These are phyloP conservation scores for Aspergillus spinulosporus DNA, from an alignment of 2,329 filamentous ascomycete species.

Conservation along the genomic window DNA sequence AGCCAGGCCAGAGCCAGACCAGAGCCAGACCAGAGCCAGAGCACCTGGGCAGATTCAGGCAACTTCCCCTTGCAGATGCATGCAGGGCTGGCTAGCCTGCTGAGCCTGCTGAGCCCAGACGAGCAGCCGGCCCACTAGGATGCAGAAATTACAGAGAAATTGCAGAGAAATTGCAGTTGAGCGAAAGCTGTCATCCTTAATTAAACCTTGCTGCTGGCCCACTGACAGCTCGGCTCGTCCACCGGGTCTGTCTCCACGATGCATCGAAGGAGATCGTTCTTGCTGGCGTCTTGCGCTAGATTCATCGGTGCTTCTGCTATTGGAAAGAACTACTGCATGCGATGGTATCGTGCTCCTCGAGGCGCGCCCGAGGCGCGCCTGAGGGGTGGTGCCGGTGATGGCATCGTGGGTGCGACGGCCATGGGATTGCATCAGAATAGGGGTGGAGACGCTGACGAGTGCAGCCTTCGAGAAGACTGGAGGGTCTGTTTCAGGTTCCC, in stretches of 20 bases:
- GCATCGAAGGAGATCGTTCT: no score
- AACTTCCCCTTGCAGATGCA: constrained; percentile 23
- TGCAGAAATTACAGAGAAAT: constrained; percentile 18
- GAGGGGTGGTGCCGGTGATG: no score
- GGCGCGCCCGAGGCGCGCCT: no score
- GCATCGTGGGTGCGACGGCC: no score
- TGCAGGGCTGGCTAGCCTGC: not conserved
- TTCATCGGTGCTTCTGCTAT: no score
- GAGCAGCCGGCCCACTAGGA: constrained; percentile 15
- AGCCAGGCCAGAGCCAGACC: not conserved
- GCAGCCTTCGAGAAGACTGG: constrained; percentile 25
- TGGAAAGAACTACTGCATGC: no score
- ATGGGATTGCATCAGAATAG: no score
- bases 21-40: no score
- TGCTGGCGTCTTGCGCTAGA: no score
- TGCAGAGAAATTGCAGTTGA: not conserved
- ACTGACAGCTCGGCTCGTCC: not conserved
- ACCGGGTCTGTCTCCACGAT: no score
- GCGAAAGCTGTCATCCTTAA: constrained; percentile 36
- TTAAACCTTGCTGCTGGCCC: constrained; percentile 35
- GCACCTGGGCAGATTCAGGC: not conserved
- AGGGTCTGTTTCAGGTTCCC: constrained; percentile 19
- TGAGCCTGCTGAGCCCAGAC: constrained; percentile 26
- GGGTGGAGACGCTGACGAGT: constrained; percentile 24
- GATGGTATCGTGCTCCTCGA: no score